These are phyloP conservation scores for Pseudozyma tsukubaensis DNA, from an alignment of 1,284 basidiomycete genomes.

Conservation along the genomic window DNA sequence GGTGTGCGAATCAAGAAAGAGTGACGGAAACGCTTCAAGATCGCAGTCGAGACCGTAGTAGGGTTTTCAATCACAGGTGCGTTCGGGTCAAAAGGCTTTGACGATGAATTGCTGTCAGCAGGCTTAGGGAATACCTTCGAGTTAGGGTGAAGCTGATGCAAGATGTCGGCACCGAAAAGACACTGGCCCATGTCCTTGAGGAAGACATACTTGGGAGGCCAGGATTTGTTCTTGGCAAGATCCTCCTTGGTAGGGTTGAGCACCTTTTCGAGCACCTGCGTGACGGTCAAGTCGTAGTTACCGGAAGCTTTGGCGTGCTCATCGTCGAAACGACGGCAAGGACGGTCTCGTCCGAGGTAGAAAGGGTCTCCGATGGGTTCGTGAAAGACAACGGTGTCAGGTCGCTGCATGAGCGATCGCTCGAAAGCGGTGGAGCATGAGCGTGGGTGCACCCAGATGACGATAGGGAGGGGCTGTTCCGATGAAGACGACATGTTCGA, in stretches of 20 bases:
- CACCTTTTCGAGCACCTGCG: slow-evolving; percentile 45
- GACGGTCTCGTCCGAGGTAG: slow-evolving; percentile 53
- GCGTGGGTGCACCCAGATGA: slow-evolving; percentile 61
- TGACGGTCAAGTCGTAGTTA: slow-evolving; percentile 51
- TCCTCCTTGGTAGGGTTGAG: slow-evolving; percentile 43
- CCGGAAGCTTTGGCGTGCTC: slow-evolving; percentile 44
- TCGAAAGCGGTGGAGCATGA: slow-evolving; percentile 63
- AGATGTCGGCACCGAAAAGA: slow-evolving; percentile 50
- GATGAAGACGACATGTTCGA: slow-evolving; percentile 22
- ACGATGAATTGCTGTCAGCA: neutral
- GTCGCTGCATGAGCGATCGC: slow-evolving; percentile 61
- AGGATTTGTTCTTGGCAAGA: slow-evolving; percentile 33
- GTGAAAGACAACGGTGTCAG: slow-evolving; percentile 61
- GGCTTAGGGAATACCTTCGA: slow-evolving; percentile 57
- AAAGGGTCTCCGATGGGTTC: slow-evolving; percentile 64
- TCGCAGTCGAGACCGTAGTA: slow-evolving; percentile 59
- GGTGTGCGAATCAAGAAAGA: slow-evolving; percentile 67
- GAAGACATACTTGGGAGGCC: slow-evolving; percentile 57
- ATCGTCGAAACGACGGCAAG: slow-evolving; percentile 56
- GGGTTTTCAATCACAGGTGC: slow-evolving; percentile 65
- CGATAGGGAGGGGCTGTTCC: slow-evolving; percentile 46
- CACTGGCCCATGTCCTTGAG: slow-evolving; percentile 67
- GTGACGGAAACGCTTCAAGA: slow-evolving; percentile 62
- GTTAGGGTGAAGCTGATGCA: slow-evolving; percentile 54
- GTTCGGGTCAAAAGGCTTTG: slow-evolving; percentile 20